Percentiles rank a stretch among this genome's conserved stretches.
Conservation (phyloP, 2,329 filamentous ascomycete genomes). For the Calonectria pteridis region DNA sequence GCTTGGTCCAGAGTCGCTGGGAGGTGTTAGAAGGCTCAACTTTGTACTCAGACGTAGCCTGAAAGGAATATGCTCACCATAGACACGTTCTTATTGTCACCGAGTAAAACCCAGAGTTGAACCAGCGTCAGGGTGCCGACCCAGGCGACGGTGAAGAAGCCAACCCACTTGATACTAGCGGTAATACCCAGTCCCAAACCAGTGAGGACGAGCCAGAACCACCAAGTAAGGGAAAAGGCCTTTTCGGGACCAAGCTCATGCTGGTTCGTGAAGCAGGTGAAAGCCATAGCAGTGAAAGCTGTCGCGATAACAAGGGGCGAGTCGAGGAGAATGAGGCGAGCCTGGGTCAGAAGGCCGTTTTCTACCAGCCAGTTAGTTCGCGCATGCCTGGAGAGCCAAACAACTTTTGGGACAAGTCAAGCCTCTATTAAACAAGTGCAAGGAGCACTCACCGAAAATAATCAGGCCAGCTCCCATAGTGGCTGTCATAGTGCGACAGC, state of each 20-base stretch:
- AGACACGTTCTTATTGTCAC: slow-evolving; percentile 88
- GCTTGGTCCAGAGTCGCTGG: slow-evolving; percentile 87
- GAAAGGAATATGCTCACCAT: slow-evolving; percentile 62
- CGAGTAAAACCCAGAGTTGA: slow-evolving; percentile 95
- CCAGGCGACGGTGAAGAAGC: slow-evolving; percentile 98
- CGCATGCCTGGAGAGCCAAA: neutral
- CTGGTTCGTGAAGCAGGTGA: slow-evolving; percentile 95
- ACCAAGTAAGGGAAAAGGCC: slow-evolving; percentile 92
- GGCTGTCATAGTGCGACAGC: slow-evolving; percentile 89
- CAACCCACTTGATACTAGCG: slow-evolving; percentile 98
- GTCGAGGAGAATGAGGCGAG: slow-evolving; percentile 94
- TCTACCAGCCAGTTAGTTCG: slow-evolving; percentile 66
- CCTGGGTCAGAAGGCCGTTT: slow-evolving; percentile 95
- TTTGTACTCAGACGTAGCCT: too few species aligned
- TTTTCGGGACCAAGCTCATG: slow-evolving; percentile 91
- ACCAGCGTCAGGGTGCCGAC: slow-evolving; percentile 90
- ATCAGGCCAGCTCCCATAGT: slow-evolving; percentile 86
- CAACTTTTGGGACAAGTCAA: neutral
- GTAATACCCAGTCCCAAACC: slow-evolving; percentile 91
- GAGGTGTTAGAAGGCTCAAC: slow-evolving; percentile 30
- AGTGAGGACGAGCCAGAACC: slow-evolving; percentile 95
- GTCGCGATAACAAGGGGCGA: slow-evolving; percentile 95
- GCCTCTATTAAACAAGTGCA: neutral
- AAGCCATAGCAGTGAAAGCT: slow-evolving; percentile 89
- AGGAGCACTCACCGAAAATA: slow-evolving; percentile 81